Evolutionary conservation across 495 filamentous ascomycete species (phyloP).

Genomic region (Parmelia sp.): DNA sequence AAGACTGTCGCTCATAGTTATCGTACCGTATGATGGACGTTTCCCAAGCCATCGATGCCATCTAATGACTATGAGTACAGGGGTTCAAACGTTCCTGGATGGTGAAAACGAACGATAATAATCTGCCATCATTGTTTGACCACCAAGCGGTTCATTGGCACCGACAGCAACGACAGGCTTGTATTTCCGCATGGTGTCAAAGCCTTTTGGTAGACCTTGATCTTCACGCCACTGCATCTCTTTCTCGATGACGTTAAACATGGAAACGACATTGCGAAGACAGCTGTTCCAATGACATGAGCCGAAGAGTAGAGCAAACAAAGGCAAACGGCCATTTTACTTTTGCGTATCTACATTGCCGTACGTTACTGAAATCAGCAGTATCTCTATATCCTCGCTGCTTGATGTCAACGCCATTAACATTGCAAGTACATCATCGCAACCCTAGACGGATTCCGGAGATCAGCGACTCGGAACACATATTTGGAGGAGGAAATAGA

Average conservation of each 20-base stretch:
- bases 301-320: neutral
- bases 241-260: slow-evolving; percentile 89
- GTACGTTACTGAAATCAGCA: slow-evolving; percentile 86
- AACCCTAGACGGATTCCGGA: slow-evolving; percentile 48
- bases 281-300: slow-evolving; percentile 47
- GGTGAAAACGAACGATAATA: slow-evolving; percentile 68
- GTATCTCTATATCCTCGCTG: slow-evolving; percentile 79
- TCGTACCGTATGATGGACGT: slow-evolving; percentile 71
- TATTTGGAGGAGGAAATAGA: neutral
- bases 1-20: neutral
- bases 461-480: slow-evolving; percentile 5
- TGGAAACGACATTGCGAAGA: slow-evolving; percentile 78
- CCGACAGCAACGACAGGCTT: slow-evolving; percentile 84
- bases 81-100: neutral
- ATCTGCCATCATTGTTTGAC: slow-evolving; percentile 76
- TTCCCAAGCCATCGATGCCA: slow-evolving; percentile 82
- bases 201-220: slow-evolving; percentile 59
- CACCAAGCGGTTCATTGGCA: slow-evolving; percentile 75
- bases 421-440: slow-evolving; percentile 84
- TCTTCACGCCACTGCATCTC: slow-evolving; percentile 78
- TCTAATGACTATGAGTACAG: slow-evolving; percentile 47
- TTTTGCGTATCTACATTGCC: slow-evolving; percentile 83
- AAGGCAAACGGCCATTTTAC: slow-evolving; percentile 33
- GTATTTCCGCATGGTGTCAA: slow-evolving; percentile 55
- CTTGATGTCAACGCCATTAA: slow-evolving; percentile 76